These are phyloP conservation scores for Yamadazyma spencermartinsiae DNA, from an alignment of 1,139 yeast genomes.

Conservation along the genomic window DNA sequence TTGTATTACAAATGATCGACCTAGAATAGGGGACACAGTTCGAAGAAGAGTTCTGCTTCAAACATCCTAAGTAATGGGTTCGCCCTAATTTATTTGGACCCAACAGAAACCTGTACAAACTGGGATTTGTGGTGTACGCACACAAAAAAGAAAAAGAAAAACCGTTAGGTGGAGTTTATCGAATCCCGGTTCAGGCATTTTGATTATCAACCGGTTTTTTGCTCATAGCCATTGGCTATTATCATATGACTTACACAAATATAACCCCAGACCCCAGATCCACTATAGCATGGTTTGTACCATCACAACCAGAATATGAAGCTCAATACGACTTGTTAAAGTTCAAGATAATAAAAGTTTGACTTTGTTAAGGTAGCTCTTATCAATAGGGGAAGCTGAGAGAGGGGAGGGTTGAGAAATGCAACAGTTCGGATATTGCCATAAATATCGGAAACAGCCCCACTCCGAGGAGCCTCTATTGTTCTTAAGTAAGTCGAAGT, in stretches of 20 bases:
- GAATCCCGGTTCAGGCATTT: constrained; percentile 3
- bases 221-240: background rate
- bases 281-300: background rate
- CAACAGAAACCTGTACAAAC: background rate
- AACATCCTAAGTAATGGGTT: too few species aligned
- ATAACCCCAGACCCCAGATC: background rate
- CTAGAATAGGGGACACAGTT: too few species aligned
- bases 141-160: background rate
- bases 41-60: background rate
- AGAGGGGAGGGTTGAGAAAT: background rate
- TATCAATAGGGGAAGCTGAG: constrained; percentile 1
- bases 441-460: background rate
- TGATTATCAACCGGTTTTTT: background rate
- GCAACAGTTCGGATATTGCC: background rate
- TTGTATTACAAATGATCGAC: background rate
- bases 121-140: background rate
- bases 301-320: background rate
- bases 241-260: background rate
- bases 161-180: background rate
- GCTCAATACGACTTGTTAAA: background rate
- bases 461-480: too few species aligned
- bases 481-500: too few species aligned
- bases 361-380: background rate
- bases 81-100: background rate
- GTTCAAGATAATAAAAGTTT: background rate